Evolutionary conservation across 768 basidiomycete species (phyloP).

Genomic region (Suillus brevipes): DNA sequence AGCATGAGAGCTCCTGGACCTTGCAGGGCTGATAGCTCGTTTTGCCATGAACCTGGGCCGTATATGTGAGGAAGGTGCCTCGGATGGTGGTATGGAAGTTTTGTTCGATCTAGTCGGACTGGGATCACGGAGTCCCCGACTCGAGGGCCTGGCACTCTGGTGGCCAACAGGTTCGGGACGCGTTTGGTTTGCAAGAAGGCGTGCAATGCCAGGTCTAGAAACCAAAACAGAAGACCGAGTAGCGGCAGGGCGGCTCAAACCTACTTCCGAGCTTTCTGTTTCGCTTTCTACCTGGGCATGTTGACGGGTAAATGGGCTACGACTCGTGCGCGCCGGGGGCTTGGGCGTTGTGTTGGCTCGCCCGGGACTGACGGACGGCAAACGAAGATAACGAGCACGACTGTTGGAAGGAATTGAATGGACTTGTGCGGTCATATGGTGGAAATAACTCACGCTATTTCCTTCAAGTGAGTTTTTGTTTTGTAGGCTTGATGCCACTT

Average conservation of each 20-base stretch:
- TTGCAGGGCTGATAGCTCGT: conserved; percentile 41
- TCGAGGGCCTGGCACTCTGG: conserved; percentile 27
- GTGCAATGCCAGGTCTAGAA: conserved; percentile 36
- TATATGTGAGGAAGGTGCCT: conserved; percentile 27
- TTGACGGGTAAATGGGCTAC: conserved; percentile 33
- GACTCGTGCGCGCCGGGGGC: conserved; percentile 28
- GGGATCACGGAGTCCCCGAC: conserved; percentile 26
- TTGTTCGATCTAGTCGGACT: conserved; percentile 33
- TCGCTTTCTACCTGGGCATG: conserved; percentile 27
- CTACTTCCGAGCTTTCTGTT: conserved; percentile 33
- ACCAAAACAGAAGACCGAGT: conserved; percentile 28
- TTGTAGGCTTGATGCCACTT: conserved; percentile 71
- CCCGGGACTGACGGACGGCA: conserved; percentile 58
- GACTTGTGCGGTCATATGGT: conserved; percentile 13
- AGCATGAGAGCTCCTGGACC: conserved; percentile 30
- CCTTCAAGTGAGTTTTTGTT: conserved; percentile 73
- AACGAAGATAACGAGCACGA: conserved; percentile 78
- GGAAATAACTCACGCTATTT: conserved; percentile 69
- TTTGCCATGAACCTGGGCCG: conserved; percentile 38
- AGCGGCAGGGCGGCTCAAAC: conserved; percentile 23
- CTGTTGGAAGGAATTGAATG: conserved; percentile 36
- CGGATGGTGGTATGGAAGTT: conserved; percentile 21
- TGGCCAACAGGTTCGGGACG: conserved; percentile 28
- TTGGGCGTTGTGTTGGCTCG: conserved; percentile 28
- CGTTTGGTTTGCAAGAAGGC: conserved; percentile 37